phyloP scores from a whole-genome alignment of 192 early-diverging fungal genomes.

The Umbelopsis sp. region DNA sequence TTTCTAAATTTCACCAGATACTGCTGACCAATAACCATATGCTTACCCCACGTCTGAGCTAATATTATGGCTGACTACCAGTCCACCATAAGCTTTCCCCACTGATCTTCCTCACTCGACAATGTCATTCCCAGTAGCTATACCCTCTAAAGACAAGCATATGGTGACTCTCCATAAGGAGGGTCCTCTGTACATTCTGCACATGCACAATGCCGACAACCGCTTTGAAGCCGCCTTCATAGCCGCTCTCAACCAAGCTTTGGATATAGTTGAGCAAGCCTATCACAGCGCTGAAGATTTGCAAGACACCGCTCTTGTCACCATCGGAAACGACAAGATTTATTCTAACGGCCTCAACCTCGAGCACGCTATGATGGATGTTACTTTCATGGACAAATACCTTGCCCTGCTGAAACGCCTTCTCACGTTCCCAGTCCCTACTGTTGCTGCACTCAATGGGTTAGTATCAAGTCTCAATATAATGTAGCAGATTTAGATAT shows the following conservation, averaged over 20 bases:
- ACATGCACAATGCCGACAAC: constrained; percentile 68
- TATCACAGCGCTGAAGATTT: constrained; percentile 45
- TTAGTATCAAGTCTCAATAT: background rate
- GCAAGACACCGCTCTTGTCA: constrained; percentile 59
- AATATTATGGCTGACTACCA: background rate
- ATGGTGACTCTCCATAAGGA: constrained; percentile 35
- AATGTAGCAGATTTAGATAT: background rate
- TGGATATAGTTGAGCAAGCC: constrained; percentile 57
- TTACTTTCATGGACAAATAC: constrained; percentile 55
- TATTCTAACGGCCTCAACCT: constrained; percentile 74
- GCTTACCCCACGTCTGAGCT: constrained; percentile 1
- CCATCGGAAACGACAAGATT: constrained; percentile 68
- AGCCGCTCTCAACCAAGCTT: constrained; percentile 54
- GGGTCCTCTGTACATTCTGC: constrained; percentile 63
- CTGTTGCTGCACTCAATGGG: constrained; percentile 77
- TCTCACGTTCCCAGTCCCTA: constrained; percentile 68
- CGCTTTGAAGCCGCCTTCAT: constrained; percentile 67
- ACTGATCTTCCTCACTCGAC: background rate
- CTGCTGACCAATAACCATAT: constrained; percentile 6
- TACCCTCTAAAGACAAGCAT: constrained; percentile 32
- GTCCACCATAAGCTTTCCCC: background rate
- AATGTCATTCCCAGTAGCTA: constrained; percentile 28
- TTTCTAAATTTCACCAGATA: background rate
- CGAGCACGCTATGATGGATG: constrained; percentile 39
- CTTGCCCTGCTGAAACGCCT: constrained; percentile 62